These are phyloP conservation scores for Paecilomyces formosus DNA, from an alignment of 2,329 filamentous ascomycete species.

Conservation along the genomic window DNA sequence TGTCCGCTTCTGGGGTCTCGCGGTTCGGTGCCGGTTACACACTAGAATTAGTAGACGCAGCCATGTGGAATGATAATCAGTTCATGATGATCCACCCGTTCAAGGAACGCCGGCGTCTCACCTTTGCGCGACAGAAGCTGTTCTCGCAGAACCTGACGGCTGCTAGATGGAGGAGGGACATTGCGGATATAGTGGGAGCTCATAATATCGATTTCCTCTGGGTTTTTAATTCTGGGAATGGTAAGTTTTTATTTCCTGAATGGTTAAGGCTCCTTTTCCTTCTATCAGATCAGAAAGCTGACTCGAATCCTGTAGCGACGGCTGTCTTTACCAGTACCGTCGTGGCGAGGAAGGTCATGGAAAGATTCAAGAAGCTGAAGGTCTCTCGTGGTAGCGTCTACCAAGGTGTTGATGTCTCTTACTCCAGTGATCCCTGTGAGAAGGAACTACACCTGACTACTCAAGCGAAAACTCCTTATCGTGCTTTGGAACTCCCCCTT, in stretches of 20 bases:
- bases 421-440: conserved; percentile 34
- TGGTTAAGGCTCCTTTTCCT: not conserved
- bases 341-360: conserved; percentile 26
- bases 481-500: not conserved
- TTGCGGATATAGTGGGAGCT: conserved; percentile 23
- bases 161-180: conserved; percentile 27
- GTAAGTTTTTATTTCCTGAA: conserved; percentile 16
- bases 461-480: not conserved
- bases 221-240: conserved; percentile 37
- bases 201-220: conserved; percentile 34
- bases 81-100: conserved; percentile 26
- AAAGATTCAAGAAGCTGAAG: conserved; percentile 23
- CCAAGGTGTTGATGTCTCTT: conserved; percentile 26
- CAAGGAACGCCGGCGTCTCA: conserved; percentile 34
- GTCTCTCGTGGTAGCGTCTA: conserved; percentile 18
- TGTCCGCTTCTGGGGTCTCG: conserved; percentile 19
- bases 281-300: not conserved
- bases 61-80: conserved; percentile 27
- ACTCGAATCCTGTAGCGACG: conserved; percentile 19
- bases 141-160: conserved; percentile 26
- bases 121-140: conserved; percentile 31
- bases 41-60: conserved; percentile 21
- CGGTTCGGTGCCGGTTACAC: conserved; percentile 25
- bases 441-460: conserved; percentile 23
- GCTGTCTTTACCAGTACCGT: conserved; percentile 30